Base-by-base conservation (phyloP, 768 basidiomycete genomes). In the Tubosaeta brunneosetosa region DNA sequence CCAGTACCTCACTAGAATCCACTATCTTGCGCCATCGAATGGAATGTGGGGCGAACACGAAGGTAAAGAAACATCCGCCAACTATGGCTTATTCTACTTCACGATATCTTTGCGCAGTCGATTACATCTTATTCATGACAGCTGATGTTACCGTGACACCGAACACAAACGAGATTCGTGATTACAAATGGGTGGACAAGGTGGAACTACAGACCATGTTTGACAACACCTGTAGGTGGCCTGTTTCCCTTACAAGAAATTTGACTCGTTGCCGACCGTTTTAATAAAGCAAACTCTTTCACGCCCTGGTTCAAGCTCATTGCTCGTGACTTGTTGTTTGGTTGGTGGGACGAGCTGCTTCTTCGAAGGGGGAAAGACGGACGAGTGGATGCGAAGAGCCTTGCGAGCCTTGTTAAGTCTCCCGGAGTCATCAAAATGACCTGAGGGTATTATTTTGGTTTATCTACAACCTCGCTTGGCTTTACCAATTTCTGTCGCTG, bases 281-380 rank as follows among this genome's bases (percentile, higher is more conserved):
- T 34, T 19, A 17, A 53, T 17, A 16, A 52, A 95, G 92, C 71
- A 51, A 91, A 91, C 68, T 82, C 80, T 2, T 99, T 99, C 70
- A 99, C 97, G 7, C 97, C 97, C 0, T 99, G 97, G 97, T 99
- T 99, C 83, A 91, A 94, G 70, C 84, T 98, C 27, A 98, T 99
- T 64, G 94, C 93, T 2, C 83, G 94, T 4, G 93, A 97, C 67
- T 95, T 95, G 71, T 78, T 99, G 40, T 98, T 94, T 66, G 91
- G 90, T 22, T 99, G 97, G 97, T 99, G 97, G 97, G 93, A 97
- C 63, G 86, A 88, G 55, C 82, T 99, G 40, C 63, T 87, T 56
- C 74, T 73, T 49, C 83, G 88, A 34, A 82, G 75, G 65, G 74
- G 75, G 55, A 58, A 54, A 12, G 62, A 82, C 16, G 88, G 87